Evolutionary conservation across 1,139 yeast species (phyloP).

Genomic region (Torulaspora globosa): DNA sequence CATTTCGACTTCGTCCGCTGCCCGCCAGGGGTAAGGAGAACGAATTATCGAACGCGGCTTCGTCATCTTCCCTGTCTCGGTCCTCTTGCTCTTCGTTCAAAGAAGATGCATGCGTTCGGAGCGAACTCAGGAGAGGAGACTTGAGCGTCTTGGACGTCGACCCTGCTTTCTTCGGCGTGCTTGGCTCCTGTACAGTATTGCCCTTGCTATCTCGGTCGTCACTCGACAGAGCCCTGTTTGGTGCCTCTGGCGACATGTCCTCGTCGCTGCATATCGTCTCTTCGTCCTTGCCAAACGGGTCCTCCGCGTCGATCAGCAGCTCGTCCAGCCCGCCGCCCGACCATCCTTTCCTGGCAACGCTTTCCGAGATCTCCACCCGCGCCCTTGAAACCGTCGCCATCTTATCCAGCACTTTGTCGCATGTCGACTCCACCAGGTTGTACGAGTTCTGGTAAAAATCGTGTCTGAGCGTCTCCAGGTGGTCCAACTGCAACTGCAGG

Average conservation of each 20-base stretch:
- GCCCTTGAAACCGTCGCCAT: constrained; percentile 70
- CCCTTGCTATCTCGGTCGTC: constrained; percentile 6
- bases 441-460: constrained; percentile 63
- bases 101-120: constrained; percentile 3
- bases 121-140: constrained; percentile 3
- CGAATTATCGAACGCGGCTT: constrained; percentile 14
- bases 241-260: constrained; percentile 2
- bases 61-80: constrained; percentile 2
- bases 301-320: constrained; percentile 52
- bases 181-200: constrained; percentile 1
- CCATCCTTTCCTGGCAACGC: constrained; percentile 81
- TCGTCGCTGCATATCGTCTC: constrained; percentile 9
- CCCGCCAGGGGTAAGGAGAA: constrained; percentile 20
- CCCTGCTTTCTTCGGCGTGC: constrained; percentile 3
- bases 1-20: constrained; percentile 14
- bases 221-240: not conserved
- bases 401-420: constrained; percentile 48
- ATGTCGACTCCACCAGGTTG: constrained; percentile 58
- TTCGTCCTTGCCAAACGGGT: constrained; percentile 41
- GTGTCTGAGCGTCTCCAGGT: constrained; percentile 68
- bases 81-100: not conserved
- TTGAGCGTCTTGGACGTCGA: not conserved
- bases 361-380: constrained; percentile 75
- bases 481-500: constrained; percentile 71
- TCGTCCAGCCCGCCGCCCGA: constrained; percentile 81